phyloP scores from a whole-genome alignment of 768 basidiomycete genomes.

The Calocera viscosa region DNA sequence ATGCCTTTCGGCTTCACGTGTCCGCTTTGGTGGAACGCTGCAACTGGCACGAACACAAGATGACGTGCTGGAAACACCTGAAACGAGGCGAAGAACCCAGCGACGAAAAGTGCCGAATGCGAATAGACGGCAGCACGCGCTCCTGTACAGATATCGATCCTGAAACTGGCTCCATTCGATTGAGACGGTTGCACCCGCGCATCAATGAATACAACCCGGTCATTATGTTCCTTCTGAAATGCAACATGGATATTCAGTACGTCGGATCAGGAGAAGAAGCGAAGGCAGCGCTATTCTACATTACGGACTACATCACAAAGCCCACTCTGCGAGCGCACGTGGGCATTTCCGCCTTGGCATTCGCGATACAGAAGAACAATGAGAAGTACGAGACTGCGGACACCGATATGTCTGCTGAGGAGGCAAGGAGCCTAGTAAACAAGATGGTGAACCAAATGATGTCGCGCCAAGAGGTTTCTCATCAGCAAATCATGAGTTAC shows the following conservation, averaged over 20 bases:
- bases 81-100: not conserved
- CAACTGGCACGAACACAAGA: not conserved
- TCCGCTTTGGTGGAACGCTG: not conserved
- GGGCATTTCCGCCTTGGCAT: constrained; percentile 8
- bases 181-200: constrained; percentile 30
- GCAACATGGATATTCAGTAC: constrained; percentile 41
- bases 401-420: not conserved
- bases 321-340: constrained; percentile 33
- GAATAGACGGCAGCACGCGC: not conserved
- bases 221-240: constrained; percentile 29
- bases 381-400: not conserved
- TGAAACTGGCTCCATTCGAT: constrained; percentile 16
- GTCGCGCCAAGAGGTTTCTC: constrained; percentile 22
- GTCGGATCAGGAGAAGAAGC: constrained; percentile 32
- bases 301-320: constrained; percentile 43
- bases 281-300: constrained; percentile 36
- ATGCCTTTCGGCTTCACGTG: not conserved
- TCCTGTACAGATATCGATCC: constrained; percentile 21
- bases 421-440: not conserved
- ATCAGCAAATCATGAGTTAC: constrained; percentile 26
- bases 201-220: constrained; percentile 36
- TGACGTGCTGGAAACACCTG: not conserved
- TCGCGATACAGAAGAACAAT: not conserved
- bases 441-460: not conserved
- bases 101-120: not conserved